phyloP scores from a whole-genome alignment of 2,329 filamentous ascomycete genomes.

The Ophiostoma piceae region DNA sequence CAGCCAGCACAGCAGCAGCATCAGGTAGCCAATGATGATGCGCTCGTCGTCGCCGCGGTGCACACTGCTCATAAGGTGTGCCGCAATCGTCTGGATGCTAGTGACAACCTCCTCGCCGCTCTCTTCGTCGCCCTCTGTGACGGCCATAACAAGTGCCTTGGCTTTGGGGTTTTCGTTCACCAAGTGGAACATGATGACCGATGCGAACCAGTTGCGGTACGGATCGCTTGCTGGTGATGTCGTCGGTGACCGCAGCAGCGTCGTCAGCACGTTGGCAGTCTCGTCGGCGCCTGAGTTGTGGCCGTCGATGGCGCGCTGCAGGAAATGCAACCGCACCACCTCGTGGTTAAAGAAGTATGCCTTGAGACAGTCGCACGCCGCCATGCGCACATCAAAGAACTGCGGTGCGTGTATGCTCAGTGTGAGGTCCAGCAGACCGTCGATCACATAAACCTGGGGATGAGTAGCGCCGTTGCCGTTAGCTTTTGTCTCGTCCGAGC shows the following conservation, averaged over 20 bases:
- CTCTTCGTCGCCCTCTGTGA: slow-evolving; percentile 83
- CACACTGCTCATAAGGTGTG: slow-evolving; percentile 76
- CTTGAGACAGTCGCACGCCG: slow-evolving; percentile 85
- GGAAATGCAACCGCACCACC: slow-evolving; percentile 77
- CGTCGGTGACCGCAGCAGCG: slow-evolving; percentile 64
- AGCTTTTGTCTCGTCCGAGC: background rate
- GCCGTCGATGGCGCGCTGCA: slow-evolving; percentile 82
- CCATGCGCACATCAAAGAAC: slow-evolving; percentile 73
- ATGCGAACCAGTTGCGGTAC: slow-evolving; percentile 85
- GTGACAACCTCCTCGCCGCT: slow-evolving; percentile 93
- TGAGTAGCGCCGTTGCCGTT: slow-evolving; percentile 29
- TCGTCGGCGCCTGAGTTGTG: slow-evolving; percentile 72
- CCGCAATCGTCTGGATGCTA: slow-evolving; percentile 80
- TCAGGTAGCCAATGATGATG: slow-evolving; percentile 77
- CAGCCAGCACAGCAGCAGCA: slow-evolving; percentile 82
- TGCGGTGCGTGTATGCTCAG: slow-evolving; percentile 62
- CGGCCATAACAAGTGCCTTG: slow-evolving; percentile 71
- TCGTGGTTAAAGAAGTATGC: slow-evolving; percentile 83
- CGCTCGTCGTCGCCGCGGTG: slow-evolving; percentile 72
- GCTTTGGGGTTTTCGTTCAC: slow-evolving; percentile 73
- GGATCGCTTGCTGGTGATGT: slow-evolving; percentile 65
- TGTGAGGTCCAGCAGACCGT: slow-evolving; percentile 79
- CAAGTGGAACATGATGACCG: slow-evolving; percentile 79
- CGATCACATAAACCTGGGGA: slow-evolving; percentile 77
- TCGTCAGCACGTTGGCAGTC: slow-evolving; percentile 81